Percentiles rank a stretch among this genome's conserved stretches.
These are phyloP conservation scores for Plasmopara muralis DNA, from an alignment of 352 stramenopile genomes.

Conservation along the genomic window DNA sequence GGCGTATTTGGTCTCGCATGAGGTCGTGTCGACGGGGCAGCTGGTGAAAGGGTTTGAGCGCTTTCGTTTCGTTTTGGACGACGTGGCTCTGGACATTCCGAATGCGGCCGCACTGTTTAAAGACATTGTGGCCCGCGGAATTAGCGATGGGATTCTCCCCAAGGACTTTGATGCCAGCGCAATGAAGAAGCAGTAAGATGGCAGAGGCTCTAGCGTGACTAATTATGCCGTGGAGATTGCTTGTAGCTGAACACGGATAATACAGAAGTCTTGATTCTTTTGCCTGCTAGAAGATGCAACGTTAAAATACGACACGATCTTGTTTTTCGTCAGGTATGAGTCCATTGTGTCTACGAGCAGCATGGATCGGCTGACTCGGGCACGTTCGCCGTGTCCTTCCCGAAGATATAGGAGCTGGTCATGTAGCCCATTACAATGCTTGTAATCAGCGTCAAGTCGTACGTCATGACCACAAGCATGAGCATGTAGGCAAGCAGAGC, in stretches of 20 bases:
- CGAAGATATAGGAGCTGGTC: constrained; percentile 59
- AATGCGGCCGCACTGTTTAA: constrained; percentile 46
- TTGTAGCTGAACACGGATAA: no score
- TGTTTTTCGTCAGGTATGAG: no score
- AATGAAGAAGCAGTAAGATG: constrained; percentile 26
- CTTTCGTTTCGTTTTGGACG: constrained; percentile 60
- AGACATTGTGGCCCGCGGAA: constrained; percentile 33
- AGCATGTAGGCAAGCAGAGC: constrained; percentile 74
- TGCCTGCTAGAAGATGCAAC: no score
- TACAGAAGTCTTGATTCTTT: no score
- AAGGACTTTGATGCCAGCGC: constrained; percentile 44
- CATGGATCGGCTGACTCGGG: constrained; percentile 62
- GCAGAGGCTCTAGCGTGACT: not conserved
- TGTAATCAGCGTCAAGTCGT: constrained; percentile 52
- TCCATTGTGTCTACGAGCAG: constrained; percentile 40
- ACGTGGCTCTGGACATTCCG: constrained; percentile 65
- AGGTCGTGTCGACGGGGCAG: constrained; percentile 55
- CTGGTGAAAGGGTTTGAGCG: constrained; percentile 78
- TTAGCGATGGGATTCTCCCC: constrained; percentile 36
- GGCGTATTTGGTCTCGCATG: constrained; percentile 60
- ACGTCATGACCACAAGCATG: constrained; percentile 80
- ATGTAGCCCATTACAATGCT: constrained; percentile 64
- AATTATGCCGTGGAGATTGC: no score
- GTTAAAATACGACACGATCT: no score
- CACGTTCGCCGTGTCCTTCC: constrained; percentile 63